Evolutionary conservation across 306 rosid genomes (phyloP), one percentile per base, ranked within the genome.

Genomic region (Lathyrus sativus): DNA sequence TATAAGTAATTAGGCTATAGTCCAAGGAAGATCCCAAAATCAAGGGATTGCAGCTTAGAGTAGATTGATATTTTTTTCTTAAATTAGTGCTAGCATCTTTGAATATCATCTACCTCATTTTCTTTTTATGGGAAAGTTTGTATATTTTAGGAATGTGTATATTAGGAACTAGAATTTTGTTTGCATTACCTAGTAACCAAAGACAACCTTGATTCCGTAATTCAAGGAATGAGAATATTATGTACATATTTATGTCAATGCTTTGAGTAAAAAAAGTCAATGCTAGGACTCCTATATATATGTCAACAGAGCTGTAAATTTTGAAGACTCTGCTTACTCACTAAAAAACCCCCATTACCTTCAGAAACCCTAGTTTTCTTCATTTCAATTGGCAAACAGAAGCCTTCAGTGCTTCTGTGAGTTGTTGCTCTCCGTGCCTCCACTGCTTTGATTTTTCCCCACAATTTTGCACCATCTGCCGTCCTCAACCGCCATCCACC

Each of bases 1-100:
- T 26, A 55, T 55, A 55, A 55, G 15, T 54, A 54, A 24, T 24
- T 54, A 54, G 60, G 60, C 35, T 56, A 17, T 56, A 26, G 39
- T 56, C 17, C 33, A 6, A 5, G 18, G 39, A 56, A 28, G 35
- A 11, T 17, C 11, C 26, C 56, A 7, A 49, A 2, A 49, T 49
- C 56, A 49, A 15, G 24, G 56, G 56, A 49, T 49, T 49, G 26
- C 56, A 49, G 5, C 56, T 8, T 49, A 49, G 26, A 49, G 24
- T 49, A 49, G 55, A 49, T 4, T 3, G 26, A 49, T 49, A 15
- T 15, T 49, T 49, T 49, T 49, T 49, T 15, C 26, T 17, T 49
- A 49, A 49, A 15, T 15, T 49, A 49, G 55, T 49, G 55, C 55
- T 49, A 49, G 55, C 10, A 49, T n/a, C 55, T 49, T 19, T 49